Evolutionary conservation across 1,284 basidiomycete species (phyloP), one percentile per base, ranked within the genome.

Genomic region (Cryptococcus deneoformans): DNA sequence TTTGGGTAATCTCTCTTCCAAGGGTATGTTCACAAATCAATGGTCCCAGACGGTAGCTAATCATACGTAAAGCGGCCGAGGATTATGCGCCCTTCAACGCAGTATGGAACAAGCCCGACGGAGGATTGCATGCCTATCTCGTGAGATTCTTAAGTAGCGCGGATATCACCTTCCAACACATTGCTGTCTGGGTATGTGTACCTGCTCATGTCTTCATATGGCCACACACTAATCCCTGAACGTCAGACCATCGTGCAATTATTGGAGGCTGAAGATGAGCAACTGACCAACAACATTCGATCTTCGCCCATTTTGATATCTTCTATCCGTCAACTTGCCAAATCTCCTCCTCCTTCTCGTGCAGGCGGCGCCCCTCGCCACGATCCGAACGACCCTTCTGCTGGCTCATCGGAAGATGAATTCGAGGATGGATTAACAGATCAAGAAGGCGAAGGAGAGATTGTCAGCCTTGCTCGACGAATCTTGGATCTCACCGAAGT

Each of bases 101-200:
- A 50, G 95, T 98, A 5, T 99, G 96, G 96, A 90, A 92, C 69
- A 89, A 92, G 77, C 96, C 96, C 5, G 93, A 96, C 58, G 96
- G 94, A 35, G 96, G 96, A 43, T 87, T 99, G 81, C 94, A 98
- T 75, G 86, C 86, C 61, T 99, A 99, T 78, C 82, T 99, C 46
- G 88, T 92, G 71, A 86, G 92, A 49, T 99, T 99, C 86, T 80
- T 99, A 64, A 92, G 88, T 55, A 92, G 89, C 70, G 82, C 90
- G 14, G 96, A 99, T 75, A 90, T 92, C n/a, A 99, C 96, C 0
- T 99, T 99, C 87, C 95, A 98, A 78, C 96, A 99, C 76, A 99
- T 99, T 67, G 96, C 96, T 36, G 94, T 99, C 45, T 97, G 93
- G 93, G 74, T 77, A 50, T 64, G 74, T 65, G 14, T 39, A 20